Base-by-base conservation (phyloP, 768 basidiomycete genomes). In the Agaricus sinodeliciosus region DNA sequence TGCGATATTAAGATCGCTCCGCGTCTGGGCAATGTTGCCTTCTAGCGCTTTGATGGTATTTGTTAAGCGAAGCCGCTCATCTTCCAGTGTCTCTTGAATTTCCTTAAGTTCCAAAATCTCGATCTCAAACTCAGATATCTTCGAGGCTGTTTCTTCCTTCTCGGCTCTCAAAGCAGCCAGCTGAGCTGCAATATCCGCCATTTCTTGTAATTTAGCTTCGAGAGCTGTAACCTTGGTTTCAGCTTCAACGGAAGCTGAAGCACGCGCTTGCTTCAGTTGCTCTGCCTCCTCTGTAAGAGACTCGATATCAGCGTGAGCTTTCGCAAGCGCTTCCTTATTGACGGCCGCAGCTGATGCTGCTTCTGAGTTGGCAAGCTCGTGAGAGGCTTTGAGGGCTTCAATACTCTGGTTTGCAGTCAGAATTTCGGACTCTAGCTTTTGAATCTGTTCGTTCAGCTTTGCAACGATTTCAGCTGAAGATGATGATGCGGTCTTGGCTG, bases 31-130 rank as follows among this genome's bases (percentile, higher is more conserved):
- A 12, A 87, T 63, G 43, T 87, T 76, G 36, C 70, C 74, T 62
- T 87, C 81, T 41, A 85, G 63, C 9, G 60, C 57, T 55, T 77
- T 74, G 27, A 87, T 69, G 43, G 68, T 76, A 9, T 69, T 65
- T 36, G 76, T 60, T 9, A 75, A 64, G 55, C 70, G 69, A 43
- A 68, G 71, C 46, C 75, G 79, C 27, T 76, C 76, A 51, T 89
- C 88, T 59, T 86, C 82, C 5, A 75, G 69, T 16, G 66, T 66
- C 58, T 91, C 90, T 56, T 80, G 79, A 39, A 72, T 72, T 63
- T 93, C 90, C 65, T 77, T 87, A 55, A 85, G 61, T 67, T 92
- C 90, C 53, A 91, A 66, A 39, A 90, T 76, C 63, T 92, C 88
- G 46, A 93, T 70, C 69, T 93, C 90, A 22, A 90, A 72, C 60